These are phyloP conservation scores for Fusarium anguioides DNA, from an alignment of 2,329 filamentous ascomycete genomes.

Conservation along the genomic window DNA sequence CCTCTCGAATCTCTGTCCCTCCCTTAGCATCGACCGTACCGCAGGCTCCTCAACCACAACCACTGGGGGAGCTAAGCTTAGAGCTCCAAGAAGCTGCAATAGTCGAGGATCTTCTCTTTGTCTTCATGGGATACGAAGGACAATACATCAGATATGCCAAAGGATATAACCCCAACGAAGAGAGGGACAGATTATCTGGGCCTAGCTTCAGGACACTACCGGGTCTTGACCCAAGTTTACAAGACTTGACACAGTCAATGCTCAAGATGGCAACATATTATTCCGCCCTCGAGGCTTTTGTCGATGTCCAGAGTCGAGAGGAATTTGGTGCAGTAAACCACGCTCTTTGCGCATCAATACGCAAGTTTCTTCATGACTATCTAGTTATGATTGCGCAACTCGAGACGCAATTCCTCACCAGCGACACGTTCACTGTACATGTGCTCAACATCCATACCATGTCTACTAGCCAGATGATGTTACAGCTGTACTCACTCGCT, in stretches of 20 bases:
- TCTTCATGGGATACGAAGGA: conserved; percentile 99
- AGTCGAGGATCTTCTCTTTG: conserved; percentile 89
- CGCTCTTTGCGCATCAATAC: conserved; percentile 92
- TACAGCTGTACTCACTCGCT: conserved; percentile 87
- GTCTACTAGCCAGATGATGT: conserved; percentile 89
- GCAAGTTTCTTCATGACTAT: conserved; percentile 92
- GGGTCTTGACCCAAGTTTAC: conserved; percentile 89
- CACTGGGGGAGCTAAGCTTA: conserved; percentile 77
- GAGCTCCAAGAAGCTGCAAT: conserved; percentile 88
- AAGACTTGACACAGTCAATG: conserved; percentile 89
- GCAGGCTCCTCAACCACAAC: conserved; percentile 74
- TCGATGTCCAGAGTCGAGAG: conserved; percentile 92
- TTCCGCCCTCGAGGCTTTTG: conserved; percentile 88
- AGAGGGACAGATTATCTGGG: conserved; percentile 87
- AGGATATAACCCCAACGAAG: conserved; percentile 82
- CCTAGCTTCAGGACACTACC: conserved; percentile 82
- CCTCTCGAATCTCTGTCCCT: conserved; percentile 70
- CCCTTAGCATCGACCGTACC: conserved; percentile 82
- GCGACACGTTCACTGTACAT: conserved; percentile 89
- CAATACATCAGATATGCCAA: conserved; percentile 92
- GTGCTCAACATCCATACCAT: conserved; percentile 92
- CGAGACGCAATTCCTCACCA: conserved; percentile 91
- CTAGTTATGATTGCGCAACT: conserved; percentile 91
- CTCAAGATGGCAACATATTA: conserved; percentile 95
- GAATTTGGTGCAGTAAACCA: conserved; percentile 97